Base-by-base conservation (phyloP, 2,329 filamentous ascomycete species). In the Knufia fluminis region DNA sequence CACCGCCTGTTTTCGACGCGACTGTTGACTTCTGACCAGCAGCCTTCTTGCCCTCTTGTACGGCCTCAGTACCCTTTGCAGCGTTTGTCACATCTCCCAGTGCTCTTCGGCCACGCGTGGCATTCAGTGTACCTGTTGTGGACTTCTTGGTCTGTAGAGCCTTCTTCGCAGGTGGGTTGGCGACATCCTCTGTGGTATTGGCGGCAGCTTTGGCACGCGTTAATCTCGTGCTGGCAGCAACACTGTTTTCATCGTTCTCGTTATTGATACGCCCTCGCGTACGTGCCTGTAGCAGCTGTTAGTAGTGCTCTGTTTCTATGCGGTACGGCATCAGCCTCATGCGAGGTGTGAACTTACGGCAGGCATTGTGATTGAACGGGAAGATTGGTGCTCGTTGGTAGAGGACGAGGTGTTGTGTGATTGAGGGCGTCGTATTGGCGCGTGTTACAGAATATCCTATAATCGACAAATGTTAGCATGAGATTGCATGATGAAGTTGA, bases 81-180 rank as follows among this genome's bases (percentile, higher is more conserved):
- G 94, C 85, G 71, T 98, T 98, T 78, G 89, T 97, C 60, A 96
- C 85, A 72, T 98, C 92, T 51, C 86, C 89, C 32, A 98, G 78
- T 60, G 85, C 79, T 64, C 92, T 87, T 72, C 86, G 92, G 63
- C 85, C 78, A 53, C 74, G 74, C 42, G 74, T 68, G 61, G 74
- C 69, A 54, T 64, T 69, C 53, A 69, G 65, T 43, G 74, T 67
- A 46, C 72, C 70, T 43, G 71, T 66, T 23, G 74, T 69, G 14
- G 80, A 70, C 67, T 83, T 87, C 71, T 89, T 90, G 44, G 80
- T 74, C 67, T 85, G 83, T 46, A 87, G 68, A 23, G 80, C 73
- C 61, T 83, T 83, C 63, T 74, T 80, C 20, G 72, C 69, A 48
- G 71, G 68, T 47, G 84, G 84, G 59, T 83, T 82, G 59, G 74